These are phyloP conservation scores for Limonium bicolor DNA, from an alignment of 148 eudicot species.

Conservation along the genomic window DNA sequence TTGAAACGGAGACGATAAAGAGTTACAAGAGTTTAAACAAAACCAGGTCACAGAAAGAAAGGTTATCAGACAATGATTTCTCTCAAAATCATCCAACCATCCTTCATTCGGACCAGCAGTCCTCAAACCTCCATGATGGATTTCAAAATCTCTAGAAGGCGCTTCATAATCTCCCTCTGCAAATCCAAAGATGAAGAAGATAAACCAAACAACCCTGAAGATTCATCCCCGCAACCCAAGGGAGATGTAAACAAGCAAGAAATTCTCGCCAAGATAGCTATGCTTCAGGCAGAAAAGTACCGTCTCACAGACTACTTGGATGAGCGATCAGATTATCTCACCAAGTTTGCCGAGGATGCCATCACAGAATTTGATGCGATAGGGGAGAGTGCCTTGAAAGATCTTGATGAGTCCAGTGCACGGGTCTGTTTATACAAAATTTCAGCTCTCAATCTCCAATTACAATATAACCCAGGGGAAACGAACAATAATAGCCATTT, in stretches of 20 bases:
- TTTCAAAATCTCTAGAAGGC: slow-evolving; percentile 10
- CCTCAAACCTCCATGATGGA: slow-evolving; percentile 13
- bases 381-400: slow-evolving; percentile 67
- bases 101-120: slow-evolving; percentile 25
- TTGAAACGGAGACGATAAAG: no score
- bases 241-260: slow-evolving; percentile 68
- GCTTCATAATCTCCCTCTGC: slow-evolving; percentile 16
- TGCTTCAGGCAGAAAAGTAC: slow-evolving; percentile 69
- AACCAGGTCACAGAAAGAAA: no score
- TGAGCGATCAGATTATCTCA: slow-evolving; percentile 50
- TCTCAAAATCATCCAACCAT: slow-evolving; percentile 35
- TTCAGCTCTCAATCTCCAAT: no score
- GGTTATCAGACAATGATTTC: no score
- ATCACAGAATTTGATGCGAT: slow-evolving; percentile 60
- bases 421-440: slow-evolving; percentile 25
- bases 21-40: no score
- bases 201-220: slow-evolving; percentile 19
- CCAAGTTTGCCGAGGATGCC: slow-evolving; percentile 84
- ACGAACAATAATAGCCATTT: no score
- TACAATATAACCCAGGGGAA: no score
- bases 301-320: slow-evolving; percentile 81
- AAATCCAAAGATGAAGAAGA: slow-evolving; percentile 24
- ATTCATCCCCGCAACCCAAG: slow-evolving; percentile 18
- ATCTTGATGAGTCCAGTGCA: slow-evolving; percentile 71
- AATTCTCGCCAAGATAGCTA: slow-evolving; percentile 54